Evolutionary conservation across 1,284 basidiomycete species (phyloP), one percentile per base, ranked within the genome.

Genomic region (Boletellus deceptivus): DNA sequence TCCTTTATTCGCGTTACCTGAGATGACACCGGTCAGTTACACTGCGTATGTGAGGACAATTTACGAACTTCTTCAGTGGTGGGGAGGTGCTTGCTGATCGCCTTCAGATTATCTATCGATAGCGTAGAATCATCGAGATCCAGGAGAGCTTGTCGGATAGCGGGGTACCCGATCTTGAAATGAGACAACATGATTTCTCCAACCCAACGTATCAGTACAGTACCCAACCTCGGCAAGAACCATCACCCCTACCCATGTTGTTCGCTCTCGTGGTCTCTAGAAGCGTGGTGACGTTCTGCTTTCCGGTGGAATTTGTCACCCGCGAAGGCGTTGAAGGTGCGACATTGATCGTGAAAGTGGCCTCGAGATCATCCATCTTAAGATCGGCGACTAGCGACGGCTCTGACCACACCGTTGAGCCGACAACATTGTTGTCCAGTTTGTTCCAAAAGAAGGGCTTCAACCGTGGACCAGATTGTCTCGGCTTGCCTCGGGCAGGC

Each of bases 361-460:
- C 74, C 56, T 87, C 86, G 16, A 95, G 70, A 59, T 94, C 92
- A 17, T 77, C 75, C 57, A 93, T 65, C 48, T 84, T 76, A 43
- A 92, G 74, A 6, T 72, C 53, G 2, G 75, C 61, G 11, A 68
- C 68, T 0, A 66, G 37, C 1, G 70, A 64, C 4, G 83, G 59
- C 29, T 90, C 84, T 52, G 73, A 77, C 92, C 92, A 96, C 6
- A 95, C 77, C 0, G 88, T 90, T 3, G 67, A 16, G 63, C 59
- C 27, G 4, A 78, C 64, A 9, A 67, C 63, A 17, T 75, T 64
- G 6, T 68, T 68, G 7, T 77, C 71, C 8, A 93, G 56, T 62
- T 96, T 95, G 57, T 84, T 89, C 93, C 93, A 96, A 68, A 93
- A 93, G 70, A 96, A 91, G 0, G 92, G 89, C 68, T 88, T 90